Conservation (phyloP, 495 filamentous ascomycete species). For the Stereocaulon alpinum region DNA sequence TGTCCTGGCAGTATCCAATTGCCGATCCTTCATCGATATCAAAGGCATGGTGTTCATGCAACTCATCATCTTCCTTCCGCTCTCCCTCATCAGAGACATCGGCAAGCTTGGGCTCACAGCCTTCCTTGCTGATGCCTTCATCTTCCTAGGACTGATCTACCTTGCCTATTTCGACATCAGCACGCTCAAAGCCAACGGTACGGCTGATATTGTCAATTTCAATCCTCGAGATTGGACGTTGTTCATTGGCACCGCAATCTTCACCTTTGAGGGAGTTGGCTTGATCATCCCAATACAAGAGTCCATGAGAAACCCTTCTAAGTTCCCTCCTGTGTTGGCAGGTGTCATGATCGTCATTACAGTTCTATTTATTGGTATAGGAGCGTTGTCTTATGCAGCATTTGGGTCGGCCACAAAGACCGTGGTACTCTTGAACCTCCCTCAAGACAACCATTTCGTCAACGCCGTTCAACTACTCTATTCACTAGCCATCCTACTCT, state of each 20-base stretch:
- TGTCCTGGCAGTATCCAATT: slow-evolving; percentile 71
- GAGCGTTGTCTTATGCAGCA: slow-evolving; percentile 88
- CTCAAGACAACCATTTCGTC: slow-evolving; percentile 91
- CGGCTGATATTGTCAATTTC: slow-evolving; percentile 77
- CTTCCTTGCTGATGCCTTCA: slow-evolving; percentile 85
- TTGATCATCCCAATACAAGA: slow-evolving; percentile 99
- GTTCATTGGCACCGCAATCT: slow-evolving; percentile 97
- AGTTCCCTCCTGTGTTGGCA: slow-evolving; percentile 79
- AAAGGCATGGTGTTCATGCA: slow-evolving; percentile 86
- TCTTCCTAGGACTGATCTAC: slow-evolving; percentile 81
- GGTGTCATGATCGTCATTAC: slow-evolving; percentile 91
- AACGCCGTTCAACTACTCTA: slow-evolving; percentile 95
- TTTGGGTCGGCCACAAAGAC: slow-evolving; percentile 93
- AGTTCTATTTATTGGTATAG: slow-evolving; percentile 79
- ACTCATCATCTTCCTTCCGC: slow-evolving; percentile 82
- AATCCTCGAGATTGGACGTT: slow-evolving; percentile 86
- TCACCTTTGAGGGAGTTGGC: slow-evolving; percentile 96
- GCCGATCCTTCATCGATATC: slow-evolving; percentile 69
- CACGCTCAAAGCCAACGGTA: slow-evolving; percentile 62
- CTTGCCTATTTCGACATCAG: slow-evolving; percentile 92
- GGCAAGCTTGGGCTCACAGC: slow-evolving; percentile 87
- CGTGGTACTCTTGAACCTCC: slow-evolving; percentile 88
- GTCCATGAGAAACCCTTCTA: slow-evolving; percentile 79
- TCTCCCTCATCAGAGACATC: slow-evolving; percentile 90
- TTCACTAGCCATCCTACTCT: slow-evolving; percentile 84